Conservation (phyloP, 768 basidiomycete genomes). For the Naganishia friedmannii region DNA sequence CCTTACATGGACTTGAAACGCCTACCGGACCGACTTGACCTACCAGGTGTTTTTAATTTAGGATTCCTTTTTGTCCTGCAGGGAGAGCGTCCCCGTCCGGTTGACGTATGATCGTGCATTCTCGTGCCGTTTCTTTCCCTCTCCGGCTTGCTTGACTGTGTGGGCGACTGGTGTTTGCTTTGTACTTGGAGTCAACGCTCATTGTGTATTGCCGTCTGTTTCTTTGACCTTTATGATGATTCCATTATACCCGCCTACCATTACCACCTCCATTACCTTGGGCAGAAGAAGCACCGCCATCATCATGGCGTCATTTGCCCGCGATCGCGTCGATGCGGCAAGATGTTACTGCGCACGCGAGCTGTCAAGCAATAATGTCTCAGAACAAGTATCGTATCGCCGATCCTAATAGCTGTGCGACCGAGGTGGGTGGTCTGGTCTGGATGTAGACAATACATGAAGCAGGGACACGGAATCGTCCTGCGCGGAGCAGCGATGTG, state of each 20-base stretch:
- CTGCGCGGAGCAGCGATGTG: background rate
- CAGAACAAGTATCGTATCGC: slow-evolving; percentile 7
- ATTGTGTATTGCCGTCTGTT: slow-evolving; percentile 3
- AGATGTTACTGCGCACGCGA: background rate
- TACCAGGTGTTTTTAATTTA: background rate
- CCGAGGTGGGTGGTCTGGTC: no score
- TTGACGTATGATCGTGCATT: slow-evolving; percentile 1
- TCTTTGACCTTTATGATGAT: background rate
- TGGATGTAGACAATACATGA: no score
- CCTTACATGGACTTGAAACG: background rate
- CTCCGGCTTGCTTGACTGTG: background rate
- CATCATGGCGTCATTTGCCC: slow-evolving; percentile 3
- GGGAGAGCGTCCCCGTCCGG: background rate
- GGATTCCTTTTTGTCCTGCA: slow-evolving; percentile 2
- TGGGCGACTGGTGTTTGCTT: background rate
- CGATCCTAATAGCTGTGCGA: background rate
- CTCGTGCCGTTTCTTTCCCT: background rate
- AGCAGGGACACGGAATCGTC: no score
- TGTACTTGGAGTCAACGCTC: background rate
- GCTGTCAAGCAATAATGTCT: background rate
- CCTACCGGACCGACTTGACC: background rate
- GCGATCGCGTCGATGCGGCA: background rate
- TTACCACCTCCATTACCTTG: no score
- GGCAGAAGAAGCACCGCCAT: no score
- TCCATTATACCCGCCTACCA: slow-evolving; percentile 2